Percentiles rank a stretch among this genome's conserved stretches.
Conservation (phyloP, 2,329 filamentous ascomycete genomes). For the Cucurbitaria berberidis region DNA sequence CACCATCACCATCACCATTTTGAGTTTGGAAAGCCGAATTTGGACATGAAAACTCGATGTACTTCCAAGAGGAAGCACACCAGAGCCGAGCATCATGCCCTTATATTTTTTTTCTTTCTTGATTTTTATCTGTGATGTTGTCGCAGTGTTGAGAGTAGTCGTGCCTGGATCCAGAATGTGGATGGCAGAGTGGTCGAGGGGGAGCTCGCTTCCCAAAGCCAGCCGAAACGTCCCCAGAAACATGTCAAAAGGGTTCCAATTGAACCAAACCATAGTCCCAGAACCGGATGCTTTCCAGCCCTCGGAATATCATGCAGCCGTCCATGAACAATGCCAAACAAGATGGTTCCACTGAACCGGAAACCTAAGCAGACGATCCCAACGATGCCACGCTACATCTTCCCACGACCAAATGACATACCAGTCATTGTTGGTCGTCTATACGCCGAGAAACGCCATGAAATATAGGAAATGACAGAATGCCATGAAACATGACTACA, state of each 20-base stretch:
- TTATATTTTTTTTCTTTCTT: constrained; percentile 47
- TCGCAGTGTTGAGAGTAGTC: constrained; percentile 29
- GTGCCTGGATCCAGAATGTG: constrained; percentile 32
- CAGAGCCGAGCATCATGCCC: constrained; percentile 42
- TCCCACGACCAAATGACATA: constrained; percentile 14
- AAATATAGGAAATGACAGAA: constrained; percentile 20
- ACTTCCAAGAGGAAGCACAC: constrained; percentile 7
- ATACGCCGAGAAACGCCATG: constrained; percentile 27
- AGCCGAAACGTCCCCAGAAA: constrained; percentile 17
- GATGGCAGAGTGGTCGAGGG: constrained; percentile 27
- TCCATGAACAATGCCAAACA: constrained; percentile 21
- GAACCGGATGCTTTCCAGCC: constrained; percentile 14
- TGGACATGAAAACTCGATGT: constrained; percentile 40
- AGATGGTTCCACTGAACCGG: constrained; percentile 10
- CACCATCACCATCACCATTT: constrained; percentile 8
- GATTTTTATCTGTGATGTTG: constrained; percentile 29
- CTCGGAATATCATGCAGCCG: constrained; percentile 17
- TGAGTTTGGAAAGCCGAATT: constrained; percentile 4
- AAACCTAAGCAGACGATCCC: constrained; percentile 9
- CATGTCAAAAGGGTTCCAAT: constrained; percentile 5
- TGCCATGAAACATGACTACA: constrained; percentile 28
- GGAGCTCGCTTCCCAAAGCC: constrained; percentile 22
- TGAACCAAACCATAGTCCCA: constrained; percentile 18
- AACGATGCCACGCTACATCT: constrained; percentile 17
- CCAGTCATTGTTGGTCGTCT: constrained; percentile 14